A percentile compares a stretch with the other conserved stretches of the same genome.
Conservation (phyloP, 2,329 filamentous ascomycete genomes). For the Davidsoniella virescens region DNA sequence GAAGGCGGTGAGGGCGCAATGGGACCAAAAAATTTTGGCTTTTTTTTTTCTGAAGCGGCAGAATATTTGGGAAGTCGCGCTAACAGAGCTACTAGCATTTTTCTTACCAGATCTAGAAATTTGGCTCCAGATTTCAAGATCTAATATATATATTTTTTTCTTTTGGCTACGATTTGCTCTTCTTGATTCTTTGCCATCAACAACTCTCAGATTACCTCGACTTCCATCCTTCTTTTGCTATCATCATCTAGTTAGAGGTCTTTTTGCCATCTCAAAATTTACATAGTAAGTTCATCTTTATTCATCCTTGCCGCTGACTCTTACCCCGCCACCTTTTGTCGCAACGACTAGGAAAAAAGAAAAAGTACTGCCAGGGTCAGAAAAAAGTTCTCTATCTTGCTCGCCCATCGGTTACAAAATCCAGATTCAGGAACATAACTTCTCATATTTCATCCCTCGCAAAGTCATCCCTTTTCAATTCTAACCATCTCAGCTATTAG, state of each 20-base stretch:
- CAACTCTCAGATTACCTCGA: neutral
- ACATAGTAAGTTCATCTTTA: neutral
- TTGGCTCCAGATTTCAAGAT: neutral
- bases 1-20: slow-evolving; percentile 12
- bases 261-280: neutral
- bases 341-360: slow-evolving; percentile 4
- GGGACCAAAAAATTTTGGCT: slow-evolving; percentile 14
- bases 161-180: neutral
- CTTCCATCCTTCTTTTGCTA: neutral
- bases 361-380: neutral
- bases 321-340: slow-evolving; percentile 12
- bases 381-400: slow-evolving; percentile 8
- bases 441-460: neutral
- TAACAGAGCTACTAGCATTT: slow-evolving; percentile 7
- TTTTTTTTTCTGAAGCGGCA: slow-evolving; percentile 11
- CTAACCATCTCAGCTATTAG: neutral
- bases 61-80: slow-evolving; percentile 9
- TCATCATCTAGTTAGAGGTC: neutral
- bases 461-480: neutral
- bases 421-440: neutral
- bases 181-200: neutral
- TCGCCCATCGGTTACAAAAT: neutral
- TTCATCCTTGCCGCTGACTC: slow-evolving; percentile 1
- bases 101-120: neutral
- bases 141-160: neutral